Conservation (phyloP, 163 green algal species). For the Chloroidium sp. region DNA sequence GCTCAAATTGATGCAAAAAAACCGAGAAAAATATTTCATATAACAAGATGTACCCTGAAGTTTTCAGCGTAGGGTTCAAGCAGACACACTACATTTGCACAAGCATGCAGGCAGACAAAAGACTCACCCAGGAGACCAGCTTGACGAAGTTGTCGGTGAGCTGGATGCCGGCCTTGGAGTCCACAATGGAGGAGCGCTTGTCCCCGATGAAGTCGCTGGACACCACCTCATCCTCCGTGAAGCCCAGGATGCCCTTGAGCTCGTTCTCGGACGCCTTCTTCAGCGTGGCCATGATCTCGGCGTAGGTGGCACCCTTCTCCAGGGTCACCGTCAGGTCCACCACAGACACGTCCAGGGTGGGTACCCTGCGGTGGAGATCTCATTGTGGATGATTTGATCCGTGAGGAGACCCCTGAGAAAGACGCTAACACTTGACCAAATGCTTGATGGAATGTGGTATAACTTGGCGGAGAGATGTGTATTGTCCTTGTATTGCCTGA, state of each 20-base stretch:
- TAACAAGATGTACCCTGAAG: too few relatives aligned
- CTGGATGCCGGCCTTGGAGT: slow-evolving; percentile 89
- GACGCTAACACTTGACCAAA: too few relatives aligned
- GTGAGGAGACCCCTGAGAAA: too few relatives aligned
- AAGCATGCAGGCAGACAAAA: too few relatives aligned
- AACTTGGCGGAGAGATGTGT: too few relatives aligned
- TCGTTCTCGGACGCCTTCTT: slow-evolving; percentile 66
- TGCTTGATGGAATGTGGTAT: too few relatives aligned
- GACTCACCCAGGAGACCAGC: background rate
- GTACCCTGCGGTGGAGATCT: slow-evolving; percentile 14
- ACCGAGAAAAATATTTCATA: too few relatives aligned
- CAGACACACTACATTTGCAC: too few relatives aligned
- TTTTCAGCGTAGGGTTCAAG: too few relatives aligned
- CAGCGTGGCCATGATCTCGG: slow-evolving; percentile 81
- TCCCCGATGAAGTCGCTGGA: slow-evolving; percentile 88
- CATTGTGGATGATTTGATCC: too few relatives aligned
- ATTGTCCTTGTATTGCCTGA: too few relatives aligned
- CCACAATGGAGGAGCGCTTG: slow-evolving; percentile 85
- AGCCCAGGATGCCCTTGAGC: slow-evolving; percentile 70
- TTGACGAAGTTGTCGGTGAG: slow-evolving; percentile 91
- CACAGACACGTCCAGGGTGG: slow-evolving; percentile 88
- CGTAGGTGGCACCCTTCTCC: slow-evolving; percentile 84
- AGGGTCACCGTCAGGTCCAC: slow-evolving; percentile 92
- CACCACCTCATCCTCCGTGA: slow-evolving; percentile 87
- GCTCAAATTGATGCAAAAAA: too few relatives aligned